Evolutionary conservation across 1,139 yeast species (phyloP).

Genomic region (Taiozyma sp.): DNA sequence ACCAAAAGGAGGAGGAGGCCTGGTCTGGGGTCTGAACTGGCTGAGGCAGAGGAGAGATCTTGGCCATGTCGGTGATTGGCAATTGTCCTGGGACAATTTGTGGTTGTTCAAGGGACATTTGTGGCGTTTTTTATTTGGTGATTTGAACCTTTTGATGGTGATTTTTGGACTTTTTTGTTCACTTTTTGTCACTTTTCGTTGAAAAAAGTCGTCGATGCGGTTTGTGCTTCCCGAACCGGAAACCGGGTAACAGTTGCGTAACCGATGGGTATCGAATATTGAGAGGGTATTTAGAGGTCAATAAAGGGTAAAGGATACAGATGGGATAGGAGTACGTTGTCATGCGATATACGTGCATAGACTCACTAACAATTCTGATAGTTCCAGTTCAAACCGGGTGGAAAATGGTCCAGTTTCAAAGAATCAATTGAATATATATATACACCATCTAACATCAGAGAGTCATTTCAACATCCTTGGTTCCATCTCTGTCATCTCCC

Average conservation of each 20-base stretch:
- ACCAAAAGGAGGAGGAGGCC: constrained; percentile 58
- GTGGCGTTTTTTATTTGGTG: neutral
- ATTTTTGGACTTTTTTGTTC: neutral
- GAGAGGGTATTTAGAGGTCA: no score
- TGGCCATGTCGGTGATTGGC: constrained; percentile 48
- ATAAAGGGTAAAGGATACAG: no score
- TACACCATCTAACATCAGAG: no score
- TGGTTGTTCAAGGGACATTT: neutral
- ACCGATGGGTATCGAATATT: no score
- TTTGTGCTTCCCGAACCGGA: neutral
- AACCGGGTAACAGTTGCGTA: neutral
- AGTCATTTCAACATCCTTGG: neutral
- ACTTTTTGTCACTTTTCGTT: neutral
- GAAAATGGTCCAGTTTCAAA: no score
- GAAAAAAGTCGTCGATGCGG: neutral
- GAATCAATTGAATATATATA: no score
- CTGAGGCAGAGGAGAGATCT: constrained; percentile 52
- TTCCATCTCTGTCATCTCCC: neutral
- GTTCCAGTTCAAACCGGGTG: no score
- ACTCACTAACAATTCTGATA: no score
- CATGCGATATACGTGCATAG: no score
- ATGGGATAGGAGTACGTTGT: no score
- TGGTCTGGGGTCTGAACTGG: constrained; percentile 35
- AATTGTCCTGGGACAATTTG: constrained; percentile 6
- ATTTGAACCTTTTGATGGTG: neutral